Percentiles rank a stretch among this genome's conserved stretches.
Evolutionary conservation across 345 rosid genomes (phyloP).

Genomic region (Kandelia obovata): DNA sequence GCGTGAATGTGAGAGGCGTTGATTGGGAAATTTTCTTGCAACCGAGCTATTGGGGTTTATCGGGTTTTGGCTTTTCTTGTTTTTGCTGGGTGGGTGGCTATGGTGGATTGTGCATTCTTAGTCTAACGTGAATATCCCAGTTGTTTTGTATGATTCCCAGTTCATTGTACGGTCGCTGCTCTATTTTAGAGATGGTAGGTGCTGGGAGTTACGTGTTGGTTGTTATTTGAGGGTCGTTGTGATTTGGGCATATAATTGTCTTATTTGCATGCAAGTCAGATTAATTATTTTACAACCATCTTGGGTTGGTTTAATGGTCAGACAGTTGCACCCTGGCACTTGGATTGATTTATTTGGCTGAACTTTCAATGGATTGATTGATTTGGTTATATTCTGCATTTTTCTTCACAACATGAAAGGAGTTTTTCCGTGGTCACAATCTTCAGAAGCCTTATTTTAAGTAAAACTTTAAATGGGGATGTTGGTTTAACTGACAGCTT

Average conservation of each 20-base stretch:
- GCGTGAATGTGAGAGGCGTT: conserved; percentile 12
- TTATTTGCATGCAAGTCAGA: conserved; percentile 16
- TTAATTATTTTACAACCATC: conserved; percentile 1
- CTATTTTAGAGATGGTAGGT: not conserved
- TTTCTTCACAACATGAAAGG: not conserved
- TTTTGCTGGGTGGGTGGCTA: not conserved
- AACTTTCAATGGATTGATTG: not conserved
- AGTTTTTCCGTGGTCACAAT: not conserved
- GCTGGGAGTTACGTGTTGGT: conserved; percentile 1
- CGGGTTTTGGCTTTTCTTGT: not conserved
- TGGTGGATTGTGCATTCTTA: not conserved
- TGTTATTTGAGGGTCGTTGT: not conserved
- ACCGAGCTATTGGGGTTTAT: not conserved
- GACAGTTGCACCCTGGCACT: not conserved
- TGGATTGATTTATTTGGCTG: not conserved
- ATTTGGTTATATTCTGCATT: not conserved
- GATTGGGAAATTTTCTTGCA: conserved; percentile 6
- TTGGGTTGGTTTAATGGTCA: not conserved
- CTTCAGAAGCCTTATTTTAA: not conserved
- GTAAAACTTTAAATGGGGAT: not conserved
- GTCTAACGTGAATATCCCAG: not conserved
- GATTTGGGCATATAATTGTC: not conserved
- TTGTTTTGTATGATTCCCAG: not conserved
- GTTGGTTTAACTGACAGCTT: conserved; percentile 9
- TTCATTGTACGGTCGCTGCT: not conserved